Conservation (phyloP, 192 early-diverging fungal species). For the Radiomyces spectabilis region DNA sequence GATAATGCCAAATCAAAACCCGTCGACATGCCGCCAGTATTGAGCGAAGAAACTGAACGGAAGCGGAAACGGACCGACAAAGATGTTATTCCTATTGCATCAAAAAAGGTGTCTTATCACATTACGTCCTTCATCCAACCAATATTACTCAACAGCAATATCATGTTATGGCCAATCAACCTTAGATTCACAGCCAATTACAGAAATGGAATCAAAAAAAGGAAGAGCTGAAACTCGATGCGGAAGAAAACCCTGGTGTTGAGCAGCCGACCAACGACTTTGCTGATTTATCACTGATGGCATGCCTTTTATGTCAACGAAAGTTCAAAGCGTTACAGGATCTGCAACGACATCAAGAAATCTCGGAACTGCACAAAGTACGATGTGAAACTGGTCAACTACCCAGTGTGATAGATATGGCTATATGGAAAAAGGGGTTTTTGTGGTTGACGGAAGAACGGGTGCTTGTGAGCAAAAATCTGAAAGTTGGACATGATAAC, state of each 20-base stretch:
- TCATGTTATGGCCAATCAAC: neutral
- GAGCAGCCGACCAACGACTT: conserved; percentile 12
- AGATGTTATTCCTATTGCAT: neutral
- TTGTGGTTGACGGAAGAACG: neutral
- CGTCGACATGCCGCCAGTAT: too few relatives aligned
- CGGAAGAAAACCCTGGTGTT: neutral
- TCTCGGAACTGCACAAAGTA: conserved; percentile 55
- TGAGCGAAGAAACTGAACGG: neutral
- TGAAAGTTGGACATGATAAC: neutral
- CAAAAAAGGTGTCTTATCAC: neutral
- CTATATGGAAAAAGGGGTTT: neutral
- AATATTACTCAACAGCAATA: neutral
- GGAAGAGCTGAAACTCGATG: conserved; percentile 7
- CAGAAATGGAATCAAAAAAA: conserved; percentile 15
- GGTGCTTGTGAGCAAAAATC: too few relatives aligned
- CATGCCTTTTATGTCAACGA: conserved; percentile 57
- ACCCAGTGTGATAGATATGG: neutral
- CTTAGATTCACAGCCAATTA: conserved; percentile 16
- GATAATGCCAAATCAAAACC: neutral
- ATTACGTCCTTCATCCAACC: neutral
- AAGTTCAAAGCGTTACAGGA: conserved; percentile 42
- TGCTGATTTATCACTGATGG: conserved; percentile 32
- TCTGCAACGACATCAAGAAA: conserved; percentile 41
- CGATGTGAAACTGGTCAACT: conserved; percentile 2
- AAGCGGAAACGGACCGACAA: conserved; percentile 13